Base-by-base conservation (phyloP, 2,329 filamentous ascomycete species). In the Didymosphaeria variabile region DNA sequence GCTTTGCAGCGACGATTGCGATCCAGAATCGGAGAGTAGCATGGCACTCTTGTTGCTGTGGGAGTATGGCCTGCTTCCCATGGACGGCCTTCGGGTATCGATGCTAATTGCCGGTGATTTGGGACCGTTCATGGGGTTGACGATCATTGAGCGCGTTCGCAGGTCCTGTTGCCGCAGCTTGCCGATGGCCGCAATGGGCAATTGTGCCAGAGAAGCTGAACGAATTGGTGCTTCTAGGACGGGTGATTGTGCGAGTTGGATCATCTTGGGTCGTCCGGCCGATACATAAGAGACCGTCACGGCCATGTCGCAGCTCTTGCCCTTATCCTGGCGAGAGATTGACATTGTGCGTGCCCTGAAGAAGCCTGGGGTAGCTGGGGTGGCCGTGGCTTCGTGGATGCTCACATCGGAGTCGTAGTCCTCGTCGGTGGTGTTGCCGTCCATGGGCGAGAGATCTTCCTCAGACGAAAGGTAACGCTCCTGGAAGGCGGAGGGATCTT, bases 401-500 rank as follows among this genome's bases (percentile, higher is more conserved):
- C 72, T 71, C 3, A 64, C 74, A 49, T 74, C 76, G 53, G 72
- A 75, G 64, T 76, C 71, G 40, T 65, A 70, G 13, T 72, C 73
- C 0, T 70, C 72, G 34, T 65, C 66, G 0, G 69, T 72, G 52
- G 66, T 71, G 50, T 76, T 64, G 40, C 52, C 68, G 57, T 76
- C 76, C 62, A 73, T 72, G 10, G 77, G 75, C 6, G 74, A 77
- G 12, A 79, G 70, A 58, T 77, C 75, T 57, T 79, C 77, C 54
- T 79, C 77, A 55, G 75, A 77, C 6, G 76, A 78, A 42, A 79
- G 70, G 60, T 79, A 79, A 21, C 74, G 71, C 45, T 79, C 71
- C 56, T 79, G 75, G 61, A 78, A 68, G 53, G 69, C 61, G 47
- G 69, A 55, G 57, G 61, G 62, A 21, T 75, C 69, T 56, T 72